A percentile compares a stretch with the other conserved stretches of the same genome.
Conservation (phyloP, 116 monocot genomes). For the Posidonia oceanica region DNA sequence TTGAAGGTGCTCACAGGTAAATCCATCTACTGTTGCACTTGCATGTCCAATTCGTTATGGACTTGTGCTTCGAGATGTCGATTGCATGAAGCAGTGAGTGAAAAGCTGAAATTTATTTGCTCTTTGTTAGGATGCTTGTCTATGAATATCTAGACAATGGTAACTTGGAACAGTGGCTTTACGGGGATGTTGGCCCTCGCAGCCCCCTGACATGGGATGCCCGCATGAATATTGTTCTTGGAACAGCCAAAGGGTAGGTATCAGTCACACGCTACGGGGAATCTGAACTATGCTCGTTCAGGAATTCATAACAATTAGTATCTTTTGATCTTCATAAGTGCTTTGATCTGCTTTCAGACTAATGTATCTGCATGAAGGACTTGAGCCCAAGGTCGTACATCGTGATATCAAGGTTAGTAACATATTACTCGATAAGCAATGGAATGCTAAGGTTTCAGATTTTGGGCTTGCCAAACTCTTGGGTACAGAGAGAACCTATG, state of each 20-base stretch:
- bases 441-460: constrained; percentile 86
- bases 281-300: neutral
- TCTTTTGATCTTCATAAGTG: neutral
- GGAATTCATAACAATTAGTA: neutral
- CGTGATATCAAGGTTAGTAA: constrained; percentile 85
- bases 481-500: constrained; percentile 61
- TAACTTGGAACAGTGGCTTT: constrained; percentile 90
- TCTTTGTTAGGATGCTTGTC: constrained; percentile 55
- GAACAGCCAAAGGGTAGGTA: constrained; percentile 80
- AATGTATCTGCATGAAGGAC: constrained; percentile 84
- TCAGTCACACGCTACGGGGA: neutral
- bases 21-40: neutral
- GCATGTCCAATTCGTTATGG: neutral
- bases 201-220: constrained; percentile 80
- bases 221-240: constrained; percentile 73
- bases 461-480: constrained; percentile 93
- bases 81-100: neutral
- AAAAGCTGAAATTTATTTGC: neutral
- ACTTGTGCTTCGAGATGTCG: neutral
- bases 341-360: constrained; percentile 26
- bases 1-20: constrained; percentile 81
- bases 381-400: constrained; percentile 91
- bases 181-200: constrained; percentile 56
- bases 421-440: constrained; percentile 74
- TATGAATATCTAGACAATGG: constrained; percentile 91